phyloP scores from a whole-genome alignment of 1,284 basidiomycete genomes.

The Testicularia cyperi region DNA sequence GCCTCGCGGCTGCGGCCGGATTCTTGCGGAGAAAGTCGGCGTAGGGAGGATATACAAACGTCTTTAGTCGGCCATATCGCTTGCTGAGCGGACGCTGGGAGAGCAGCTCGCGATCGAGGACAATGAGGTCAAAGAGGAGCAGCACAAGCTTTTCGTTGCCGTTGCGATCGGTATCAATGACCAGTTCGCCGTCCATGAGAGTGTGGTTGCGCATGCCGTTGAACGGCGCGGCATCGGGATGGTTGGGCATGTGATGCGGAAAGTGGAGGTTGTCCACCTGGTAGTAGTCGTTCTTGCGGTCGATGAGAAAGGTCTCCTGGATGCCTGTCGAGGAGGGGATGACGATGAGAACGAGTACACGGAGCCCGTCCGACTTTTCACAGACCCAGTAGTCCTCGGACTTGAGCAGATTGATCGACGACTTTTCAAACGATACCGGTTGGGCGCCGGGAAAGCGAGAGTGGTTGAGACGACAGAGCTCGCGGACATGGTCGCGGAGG shows the following conservation, averaged over 20 bases:
- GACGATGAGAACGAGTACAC: slow-evolving; percentile 82
- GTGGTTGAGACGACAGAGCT: slow-evolving; percentile 30
- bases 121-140: slow-evolving; percentile 90
- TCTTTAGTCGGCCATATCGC: slow-evolving; percentile 81
- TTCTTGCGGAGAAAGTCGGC: slow-evolving; percentile 71
- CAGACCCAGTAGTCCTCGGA: slow-evolving; percentile 82
- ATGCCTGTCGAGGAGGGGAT: slow-evolving; percentile 63
- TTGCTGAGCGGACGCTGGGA: slow-evolving; percentile 80
- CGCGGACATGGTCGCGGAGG: slow-evolving; percentile 33
- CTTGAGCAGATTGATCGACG: slow-evolving; percentile 30
- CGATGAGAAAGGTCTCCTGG: slow-evolving; percentile 74
- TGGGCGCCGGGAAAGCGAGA: slow-evolving; percentile 49
- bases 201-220: slow-evolving; percentile 68
- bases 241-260: slow-evolving; percentile 63
- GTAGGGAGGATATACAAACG: slow-evolving; percentile 82
- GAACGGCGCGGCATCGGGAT: slow-evolving; percentile 5
- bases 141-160: slow-evolving; percentile 68
- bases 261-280: slow-evolving; percentile 73
- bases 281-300: slow-evolving; percentile 88
- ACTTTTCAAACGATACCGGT: slow-evolving; percentile 51
- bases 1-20: slow-evolving; percentile 68
- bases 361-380: slow-evolving; percentile 97
- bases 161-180: slow-evolving; percentile 76
- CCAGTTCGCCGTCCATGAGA: slow-evolving; percentile 90
- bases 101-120: slow-evolving; percentile 80